Evolutionary conservation across 164 flowering plant species (phyloP).

Genomic region (Cinnamomum micranthum): DNA sequence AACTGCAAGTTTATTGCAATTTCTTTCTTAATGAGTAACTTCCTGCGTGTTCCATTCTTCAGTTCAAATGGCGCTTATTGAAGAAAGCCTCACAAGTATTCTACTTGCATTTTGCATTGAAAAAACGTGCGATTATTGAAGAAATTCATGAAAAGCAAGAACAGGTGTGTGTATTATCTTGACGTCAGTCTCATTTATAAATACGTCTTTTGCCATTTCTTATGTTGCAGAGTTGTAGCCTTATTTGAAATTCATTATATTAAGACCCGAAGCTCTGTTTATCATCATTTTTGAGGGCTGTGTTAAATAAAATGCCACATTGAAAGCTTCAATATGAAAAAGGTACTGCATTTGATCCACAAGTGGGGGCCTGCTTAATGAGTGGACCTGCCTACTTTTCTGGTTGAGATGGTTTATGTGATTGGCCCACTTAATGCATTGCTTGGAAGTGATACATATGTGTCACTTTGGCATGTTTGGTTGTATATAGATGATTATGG

Average conservation of each 20-base stretch:
- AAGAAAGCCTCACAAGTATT: constrained; percentile 96
- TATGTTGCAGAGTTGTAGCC: background rate
- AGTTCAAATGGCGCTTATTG: constrained; percentile 89
- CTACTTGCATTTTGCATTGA: constrained; percentile 82
- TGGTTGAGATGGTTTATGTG: background rate
- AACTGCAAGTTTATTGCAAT: background rate
- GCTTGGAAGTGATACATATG: background rate
- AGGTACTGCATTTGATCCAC: too few relatives aligned
- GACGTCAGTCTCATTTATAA: background rate
- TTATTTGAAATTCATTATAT: background rate
- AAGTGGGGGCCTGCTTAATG: background rate
- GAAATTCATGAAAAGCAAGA: constrained; percentile 97
- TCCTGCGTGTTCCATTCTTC: constrained; percentile 3
- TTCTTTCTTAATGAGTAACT: background rate
- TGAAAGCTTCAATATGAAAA: too few relatives aligned
- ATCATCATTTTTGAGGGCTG: background rate
- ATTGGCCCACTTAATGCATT: background rate
- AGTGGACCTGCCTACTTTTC: background rate
- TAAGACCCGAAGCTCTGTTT: background rate
- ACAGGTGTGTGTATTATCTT: constrained; percentile 46
- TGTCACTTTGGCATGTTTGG: too few relatives aligned
- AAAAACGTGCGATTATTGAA: constrained; percentile 87
- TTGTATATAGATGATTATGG: too few relatives aligned
- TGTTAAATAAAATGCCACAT: too few relatives aligned
- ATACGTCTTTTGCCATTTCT: background rate